phyloP scores from a whole-genome alignment of 2,329 filamentous ascomycete species.

The Falciphora oryzae region DNA sequence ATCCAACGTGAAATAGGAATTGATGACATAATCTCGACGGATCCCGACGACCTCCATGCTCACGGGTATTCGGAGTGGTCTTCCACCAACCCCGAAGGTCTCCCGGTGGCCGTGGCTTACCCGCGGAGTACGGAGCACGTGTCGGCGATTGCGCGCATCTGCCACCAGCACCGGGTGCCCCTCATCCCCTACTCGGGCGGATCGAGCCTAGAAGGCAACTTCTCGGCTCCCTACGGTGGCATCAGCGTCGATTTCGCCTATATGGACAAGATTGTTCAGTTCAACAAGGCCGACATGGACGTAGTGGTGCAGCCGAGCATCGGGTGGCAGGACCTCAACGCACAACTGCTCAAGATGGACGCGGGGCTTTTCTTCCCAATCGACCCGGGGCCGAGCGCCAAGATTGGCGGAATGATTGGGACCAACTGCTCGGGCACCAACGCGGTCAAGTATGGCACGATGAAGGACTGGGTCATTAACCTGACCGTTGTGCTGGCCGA shows the following conservation, averaged over 20 bases:
- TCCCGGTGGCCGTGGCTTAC: slow-evolving; percentile 60
- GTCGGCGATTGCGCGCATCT: slow-evolving; percentile 57
- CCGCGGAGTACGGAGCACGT: slow-evolving; percentile 57
- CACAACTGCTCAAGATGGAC: slow-evolving; percentile 58
- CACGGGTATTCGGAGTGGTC: slow-evolving; percentile 68
- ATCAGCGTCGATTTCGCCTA: slow-evolving; percentile 83
- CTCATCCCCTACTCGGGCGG: slow-evolving; percentile 86
- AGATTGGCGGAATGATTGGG: slow-evolving; percentile 78
- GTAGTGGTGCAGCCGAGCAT: slow-evolving; percentile 87
- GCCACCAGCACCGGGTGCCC: slow-evolving; percentile 72
- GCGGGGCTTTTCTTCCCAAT: slow-evolving; percentile 85
- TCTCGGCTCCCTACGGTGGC: slow-evolving; percentile 79
- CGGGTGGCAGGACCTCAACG: slow-evolving; percentile 87
- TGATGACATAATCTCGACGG: slow-evolving; percentile 55
- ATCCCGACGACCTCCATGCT: slow-evolving; percentile 53
- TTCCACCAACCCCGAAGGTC: slow-evolving; percentile 50
- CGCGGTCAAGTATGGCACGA: slow-evolving; percentile 74
- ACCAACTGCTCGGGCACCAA: slow-evolving; percentile 76
- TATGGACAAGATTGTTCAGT: slow-evolving; percentile 76
- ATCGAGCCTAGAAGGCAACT: slow-evolving; percentile 83
- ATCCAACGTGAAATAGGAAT: slow-evolving; percentile 42
- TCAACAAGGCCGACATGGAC: slow-evolving; percentile 87
- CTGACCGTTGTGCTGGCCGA: slow-evolving; percentile 76
- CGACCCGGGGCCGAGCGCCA: slow-evolving; percentile 69
- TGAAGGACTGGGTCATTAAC: slow-evolving; percentile 86